Evolutionary conservation across 257 asterid species (phyloP).

Genomic region (Nyctanthes arbortristis): DNA sequence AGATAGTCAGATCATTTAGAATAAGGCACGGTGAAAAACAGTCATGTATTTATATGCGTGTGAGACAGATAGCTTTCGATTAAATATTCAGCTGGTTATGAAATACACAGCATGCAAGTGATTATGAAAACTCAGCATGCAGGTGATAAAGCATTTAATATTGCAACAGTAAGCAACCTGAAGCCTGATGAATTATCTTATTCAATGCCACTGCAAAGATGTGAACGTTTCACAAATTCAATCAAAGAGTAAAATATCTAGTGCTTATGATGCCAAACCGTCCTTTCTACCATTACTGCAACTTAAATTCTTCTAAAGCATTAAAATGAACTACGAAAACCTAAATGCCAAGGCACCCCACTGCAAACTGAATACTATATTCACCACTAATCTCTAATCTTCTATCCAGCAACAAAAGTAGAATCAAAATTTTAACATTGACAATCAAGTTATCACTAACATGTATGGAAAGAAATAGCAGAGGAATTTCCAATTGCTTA

Average conservation of each 20-base stretch:
- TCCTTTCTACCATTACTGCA: neutral
- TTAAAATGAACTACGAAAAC: neutral
- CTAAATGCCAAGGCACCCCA: neutral
- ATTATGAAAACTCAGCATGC: conserved; percentile 11
- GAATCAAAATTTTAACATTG: neutral
- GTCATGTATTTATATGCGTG: conserved; percentile 14
- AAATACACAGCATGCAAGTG: too few relatives aligned
- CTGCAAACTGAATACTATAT: neutral
- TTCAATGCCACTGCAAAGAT: neutral
- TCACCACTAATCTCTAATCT: neutral
- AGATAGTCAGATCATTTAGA: conserved; percentile 13
- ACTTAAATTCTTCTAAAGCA: neutral
- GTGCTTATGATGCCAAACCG: neutral
- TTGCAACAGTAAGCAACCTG: conserved; percentile 13
- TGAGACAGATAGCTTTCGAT: conserved; percentile 7
- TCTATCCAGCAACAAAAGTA: conserved; percentile 1
- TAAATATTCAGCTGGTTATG: too few relatives aligned
- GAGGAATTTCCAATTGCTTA: conserved; percentile 19
- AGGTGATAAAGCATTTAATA: conserved; percentile 11
- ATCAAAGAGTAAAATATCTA: neutral
- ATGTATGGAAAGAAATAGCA: neutral
- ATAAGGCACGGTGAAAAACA: conserved; percentile 18
- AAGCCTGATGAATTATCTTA: neutral
- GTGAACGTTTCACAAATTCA: neutral
- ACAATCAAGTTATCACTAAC: neutral